A percentile compares a stretch with the other conserved stretches of the same genome.
These are phyloP conservation scores for Adansonia madagascariensis DNA, from an alignment of 441 rosid species.

Conservation along the genomic window DNA sequence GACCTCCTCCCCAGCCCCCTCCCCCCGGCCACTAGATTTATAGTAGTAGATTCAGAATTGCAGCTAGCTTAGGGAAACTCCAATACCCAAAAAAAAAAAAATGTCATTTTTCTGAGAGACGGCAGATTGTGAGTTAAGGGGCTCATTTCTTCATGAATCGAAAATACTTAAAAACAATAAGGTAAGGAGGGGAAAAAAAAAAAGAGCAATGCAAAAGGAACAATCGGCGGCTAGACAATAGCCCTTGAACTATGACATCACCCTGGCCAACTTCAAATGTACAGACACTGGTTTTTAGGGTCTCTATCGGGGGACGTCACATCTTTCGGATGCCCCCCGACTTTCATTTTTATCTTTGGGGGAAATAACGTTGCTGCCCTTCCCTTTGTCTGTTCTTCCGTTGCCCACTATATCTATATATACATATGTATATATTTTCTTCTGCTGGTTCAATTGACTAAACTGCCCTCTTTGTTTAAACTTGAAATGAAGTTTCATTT, in stretches of 20 bases:
- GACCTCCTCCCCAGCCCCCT: too few relatives aligned
- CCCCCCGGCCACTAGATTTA: too few relatives aligned
- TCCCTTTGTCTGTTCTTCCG: neutral
- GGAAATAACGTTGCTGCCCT: neutral
- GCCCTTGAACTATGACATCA: slow-evolving; percentile 21
- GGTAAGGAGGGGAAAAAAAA: neutral
- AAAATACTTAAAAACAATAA: neutral
- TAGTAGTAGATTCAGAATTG: too few relatives aligned
- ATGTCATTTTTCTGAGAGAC: neutral
- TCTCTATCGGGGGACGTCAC: slow-evolving; percentile 23
- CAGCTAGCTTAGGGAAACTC: neutral
- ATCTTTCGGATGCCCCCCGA: slow-evolving; percentile 10
- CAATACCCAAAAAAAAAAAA: neutral
- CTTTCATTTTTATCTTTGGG: neutral
- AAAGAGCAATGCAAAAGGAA: slow-evolving; percentile 37
- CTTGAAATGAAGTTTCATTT: neutral
- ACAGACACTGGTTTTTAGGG: slow-evolving; percentile 19
- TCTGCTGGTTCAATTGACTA: too few relatives aligned
- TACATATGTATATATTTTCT: too few relatives aligned
- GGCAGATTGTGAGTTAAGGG: neutral
- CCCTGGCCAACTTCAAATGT: neutral
- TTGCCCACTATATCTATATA: neutral
- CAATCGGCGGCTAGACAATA: slow-evolving; percentile 28
- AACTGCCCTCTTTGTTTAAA: too few relatives aligned
- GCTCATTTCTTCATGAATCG: neutral